Percentiles rank a stretch among this genome's conserved stretches.
These are phyloP conservation scores for Colletotrichum sp. DNA, from an alignment of 2,329 filamentous ascomycete genomes.

Conservation along the genomic window DNA sequence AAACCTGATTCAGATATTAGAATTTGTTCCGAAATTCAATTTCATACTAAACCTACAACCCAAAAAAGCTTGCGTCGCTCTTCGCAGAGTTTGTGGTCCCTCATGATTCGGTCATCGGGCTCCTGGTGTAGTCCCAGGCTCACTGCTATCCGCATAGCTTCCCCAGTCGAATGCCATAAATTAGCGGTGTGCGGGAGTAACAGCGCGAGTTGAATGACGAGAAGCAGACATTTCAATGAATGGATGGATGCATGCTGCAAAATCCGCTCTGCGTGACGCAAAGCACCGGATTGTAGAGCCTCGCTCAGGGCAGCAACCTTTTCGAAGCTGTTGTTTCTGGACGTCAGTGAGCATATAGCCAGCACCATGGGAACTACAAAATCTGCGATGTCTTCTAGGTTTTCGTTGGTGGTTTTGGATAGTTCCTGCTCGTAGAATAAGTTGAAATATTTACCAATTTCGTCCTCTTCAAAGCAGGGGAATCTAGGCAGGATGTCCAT, in stretches of 20 bases:
- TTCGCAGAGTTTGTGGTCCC: background rate
- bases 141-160: background rate
- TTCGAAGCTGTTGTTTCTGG: background rate
- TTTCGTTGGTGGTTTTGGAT: background rate
- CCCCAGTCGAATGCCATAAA: background rate
- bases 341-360: background rate
- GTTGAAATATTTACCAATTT: background rate
- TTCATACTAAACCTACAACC: background rate
- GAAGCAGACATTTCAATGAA: background rate
- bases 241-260: background rate
- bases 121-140: background rate
- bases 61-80: background rate
- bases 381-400: background rate
- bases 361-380: background rate
- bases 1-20: background rate
- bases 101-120: background rate
- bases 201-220: background rate
- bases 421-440: background rate
- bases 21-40: fast-evolving
- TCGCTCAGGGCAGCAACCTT: background rate
- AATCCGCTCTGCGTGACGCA: background rate
- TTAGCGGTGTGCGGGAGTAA: background rate
- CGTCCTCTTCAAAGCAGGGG: background rate
- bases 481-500: background rate
- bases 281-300: background rate